Base-by-base conservation (phyloP, 2,329 filamentous ascomycete genomes). In the Blastomyces parvus region DNA sequence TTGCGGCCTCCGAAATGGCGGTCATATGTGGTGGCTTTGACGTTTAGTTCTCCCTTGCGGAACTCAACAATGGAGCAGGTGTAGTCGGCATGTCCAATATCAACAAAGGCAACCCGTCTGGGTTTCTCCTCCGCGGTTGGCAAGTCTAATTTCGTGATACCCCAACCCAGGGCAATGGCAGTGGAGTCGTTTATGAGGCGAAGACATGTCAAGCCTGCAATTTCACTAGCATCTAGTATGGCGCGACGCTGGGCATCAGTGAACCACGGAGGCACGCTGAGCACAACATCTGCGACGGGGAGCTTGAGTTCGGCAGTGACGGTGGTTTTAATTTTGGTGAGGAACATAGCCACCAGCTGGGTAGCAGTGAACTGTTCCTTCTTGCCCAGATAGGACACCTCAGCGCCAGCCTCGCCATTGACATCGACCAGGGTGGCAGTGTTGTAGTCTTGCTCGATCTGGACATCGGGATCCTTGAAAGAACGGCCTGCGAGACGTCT, bases 111-210 rank as follows among this genome's bases (percentile, higher is more conserved):
- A 62, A 97, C 91, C 63, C 93, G 86, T 73, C 89, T 87, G 65
- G 94, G 92, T 82, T 91, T 91, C 86, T 97, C 92, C 72, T 97
- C 94, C 52, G 88, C 83, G 36, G 82, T 81, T 64, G 92, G 94
- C 42, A 99, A 86, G 77, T 99, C 94, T 66, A 92, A 84, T 84
- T 99, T 97, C 72, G 94, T 97, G 81, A 99, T 97, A 76, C 94
- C 94, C 77, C 91, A 99, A 68, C 94, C 94, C 56, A 99, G 87
- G 66, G 94, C 94, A 67, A 92, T 91, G 65, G 94, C 94, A 60
- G 94, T 97, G 69, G 91, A 97, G 80, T 97, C 94, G 81, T 99
- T 99, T 83, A 99, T 95, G 67, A 99, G 83, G 66, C 94, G 87
- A 68, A 99, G 87, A 48, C 92, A 83, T 81, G 96, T 97, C 72